Evolutionary conservation across 805 yeast genomes (phyloP).

Genomic region (Candida alai): DNA sequence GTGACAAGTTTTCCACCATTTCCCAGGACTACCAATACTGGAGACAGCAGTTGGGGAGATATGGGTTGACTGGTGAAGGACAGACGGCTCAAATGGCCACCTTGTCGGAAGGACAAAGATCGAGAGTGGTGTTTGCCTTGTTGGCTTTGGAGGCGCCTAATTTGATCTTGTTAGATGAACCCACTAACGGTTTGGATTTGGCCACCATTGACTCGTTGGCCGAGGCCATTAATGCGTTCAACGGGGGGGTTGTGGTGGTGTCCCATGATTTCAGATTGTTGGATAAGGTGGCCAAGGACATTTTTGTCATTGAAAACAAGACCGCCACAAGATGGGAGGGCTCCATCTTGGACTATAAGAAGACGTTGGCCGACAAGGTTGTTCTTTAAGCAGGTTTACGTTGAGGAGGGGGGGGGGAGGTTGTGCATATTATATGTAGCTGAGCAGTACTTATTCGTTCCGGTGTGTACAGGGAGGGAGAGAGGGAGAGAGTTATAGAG

Average conservation of each 20-base stretch:
- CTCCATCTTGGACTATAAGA: constrained; percentile 84
- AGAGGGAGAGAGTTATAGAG: too few relatives aligned
- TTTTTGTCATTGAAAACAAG: constrained; percentile 92
- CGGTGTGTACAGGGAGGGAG: too few relatives aligned
- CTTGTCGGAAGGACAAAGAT: constrained; percentile 97
- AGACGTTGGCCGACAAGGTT: constrained; percentile 87
- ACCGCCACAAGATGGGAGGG: constrained; percentile 98
- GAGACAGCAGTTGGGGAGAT: constrained; percentile 97
- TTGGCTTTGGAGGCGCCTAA: constrained; percentile 95
- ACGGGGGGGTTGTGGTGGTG: constrained; percentile 98
- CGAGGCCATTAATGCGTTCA: constrained; percentile 88
- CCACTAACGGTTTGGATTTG: constrained; percentile 98
- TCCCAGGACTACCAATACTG: constrained; percentile 98
- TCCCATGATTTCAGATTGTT: constrained; percentile 98
- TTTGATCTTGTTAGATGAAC: constrained; percentile 94
- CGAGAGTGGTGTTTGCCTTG: constrained; percentile 96
- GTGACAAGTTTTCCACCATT: constrained; percentile 83
- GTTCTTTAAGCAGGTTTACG: constrained; percentile 54
- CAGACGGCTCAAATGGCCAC: constrained; percentile 99
- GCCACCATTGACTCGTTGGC: constrained; percentile 98
- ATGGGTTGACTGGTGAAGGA: constrained; percentile 97
- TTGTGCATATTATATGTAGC: too few relatives aligned
- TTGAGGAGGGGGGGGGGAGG: too few relatives aligned
- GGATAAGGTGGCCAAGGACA: constrained; percentile 96
- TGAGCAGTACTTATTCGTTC: too few relatives aligned